Evolutionary conservation across 2,329 filamentous ascomycete species (phyloP).

Genomic region (Furcasterigmium sp.): DNA sequence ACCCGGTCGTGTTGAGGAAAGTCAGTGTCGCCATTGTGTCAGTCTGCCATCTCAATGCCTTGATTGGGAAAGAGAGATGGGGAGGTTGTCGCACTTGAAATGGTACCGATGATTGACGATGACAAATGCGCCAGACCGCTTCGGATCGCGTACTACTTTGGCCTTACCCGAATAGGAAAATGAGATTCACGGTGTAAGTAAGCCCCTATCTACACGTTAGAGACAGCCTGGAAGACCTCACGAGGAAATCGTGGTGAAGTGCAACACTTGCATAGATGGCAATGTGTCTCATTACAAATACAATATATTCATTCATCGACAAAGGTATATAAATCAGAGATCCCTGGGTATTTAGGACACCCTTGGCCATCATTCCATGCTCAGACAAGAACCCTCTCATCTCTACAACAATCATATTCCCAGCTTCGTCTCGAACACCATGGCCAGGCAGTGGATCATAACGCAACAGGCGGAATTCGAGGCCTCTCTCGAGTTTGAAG

Average conservation of each 20-base stretch:
- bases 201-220: not conserved
- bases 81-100: not conserved
- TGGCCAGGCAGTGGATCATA: slow-evolving; percentile 25
- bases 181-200: slow-evolving; percentile 1
- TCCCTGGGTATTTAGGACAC: not conserved
- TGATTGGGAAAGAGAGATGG: not conserved
- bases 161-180: slow-evolving; percentile 5
- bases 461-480: slow-evolving; percentile 27
- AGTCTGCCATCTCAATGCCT: slow-evolving; percentile 7
- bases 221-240: not conserved
- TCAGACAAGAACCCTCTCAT: not conserved
- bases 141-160: not conserved
- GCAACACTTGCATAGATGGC: too few relatives aligned
- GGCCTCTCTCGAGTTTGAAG: slow-evolving; percentile 11
- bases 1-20: slow-evolving; percentile 14
- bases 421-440: too few relatives aligned
- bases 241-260: not conserved
- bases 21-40: slow-evolving; percentile 8
- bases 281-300: too few relatives aligned
- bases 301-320: too few relatives aligned
- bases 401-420: not conserved
- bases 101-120: not conserved
- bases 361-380: not conserved
- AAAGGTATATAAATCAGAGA: not conserved
- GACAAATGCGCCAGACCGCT: not conserved